Conservation (phyloP, 352 stramenopile genomes). For the Pythium pyrilobum region DNA sequence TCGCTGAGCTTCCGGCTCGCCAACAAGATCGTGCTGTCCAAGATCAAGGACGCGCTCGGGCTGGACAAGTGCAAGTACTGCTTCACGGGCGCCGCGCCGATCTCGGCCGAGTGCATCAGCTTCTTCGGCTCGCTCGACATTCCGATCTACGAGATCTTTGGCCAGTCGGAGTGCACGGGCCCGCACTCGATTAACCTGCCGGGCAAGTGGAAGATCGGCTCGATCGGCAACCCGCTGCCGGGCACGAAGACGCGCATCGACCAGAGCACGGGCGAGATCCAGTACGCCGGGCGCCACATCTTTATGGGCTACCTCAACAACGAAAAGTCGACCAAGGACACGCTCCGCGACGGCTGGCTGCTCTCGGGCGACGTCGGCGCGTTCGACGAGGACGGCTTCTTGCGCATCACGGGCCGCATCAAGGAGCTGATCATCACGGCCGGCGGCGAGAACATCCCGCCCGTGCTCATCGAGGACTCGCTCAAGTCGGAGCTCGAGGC, state of each 20-base stretch:
- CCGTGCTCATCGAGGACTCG: slow-evolving; percentile 83
- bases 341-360: slow-evolving; percentile 85
- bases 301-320: slow-evolving; percentile 75
- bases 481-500: slow-evolving; percentile 78
- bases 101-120: slow-evolving; percentile 45
- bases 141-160: slow-evolving; percentile 89
- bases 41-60: slow-evolving; percentile 70
- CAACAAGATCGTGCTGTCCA: slow-evolving; percentile 77
- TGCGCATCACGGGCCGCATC: slow-evolving; percentile 90
- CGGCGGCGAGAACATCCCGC: slow-evolving; percentile 90
- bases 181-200: slow-evolving; percentile 66
- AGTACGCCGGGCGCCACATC: slow-evolving; percentile 62
- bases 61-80: slow-evolving; percentile 79
- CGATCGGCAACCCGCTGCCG: slow-evolving; percentile 56
- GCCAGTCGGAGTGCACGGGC: slow-evolving; percentile 90
- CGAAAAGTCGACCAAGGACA: slow-evolving; percentile 45
- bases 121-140: slow-evolving; percentile 94
- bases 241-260: slow-evolving; percentile 48
- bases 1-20: slow-evolving; percentile 75
- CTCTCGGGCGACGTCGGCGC: slow-evolving; percentile 87
- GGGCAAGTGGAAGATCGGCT: slow-evolving; percentile 86
- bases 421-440: slow-evolving; percentile 94
- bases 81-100: slow-evolving; percentile 81
- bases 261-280: slow-evolving; percentile 44
- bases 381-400: slow-evolving; percentile 85